Evolutionary conservation across 495 filamentous ascomycete genomes (phyloP), one percentile per base, ranked within the genome.

Genomic region (Cenococcum geophilum): DNA sequence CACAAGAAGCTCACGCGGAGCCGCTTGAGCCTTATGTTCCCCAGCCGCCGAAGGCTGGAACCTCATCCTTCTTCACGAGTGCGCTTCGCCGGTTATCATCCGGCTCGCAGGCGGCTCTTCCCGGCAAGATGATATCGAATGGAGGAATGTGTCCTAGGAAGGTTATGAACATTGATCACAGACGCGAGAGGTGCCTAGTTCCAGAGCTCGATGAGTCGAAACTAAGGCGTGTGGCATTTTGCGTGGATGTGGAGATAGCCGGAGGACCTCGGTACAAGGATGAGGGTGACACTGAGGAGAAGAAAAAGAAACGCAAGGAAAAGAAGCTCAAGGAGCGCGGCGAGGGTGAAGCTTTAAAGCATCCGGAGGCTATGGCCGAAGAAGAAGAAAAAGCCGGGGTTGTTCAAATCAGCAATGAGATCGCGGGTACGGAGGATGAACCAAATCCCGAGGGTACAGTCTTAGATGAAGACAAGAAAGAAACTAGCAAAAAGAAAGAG

Each of bases 211-310:
- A 92, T 60, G 85, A 87, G 61, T 82, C 81, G 18, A 95, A 93
- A 63, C 74, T 98, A 35, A 81, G 91, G 21, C 80, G 89, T 36
- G 93, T 98, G 1, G 88, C 91, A 1, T 98, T 98, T 67, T 95
- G 88, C 65, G 93, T 98, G 4, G 93, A 98, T 72, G 93, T 98
- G 12, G 93, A 98, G 75, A 93, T 98, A 68, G 92, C 93, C n/a
- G 83, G 83, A 0, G 70, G 82, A 35, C 81, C 85, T 20, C 68
- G 73, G 45, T 81, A 87, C 63, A 70, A 59, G 21, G 82, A 84
- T 10, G 79, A 79, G 22, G 72, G 75, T 22, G 60, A 69, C 32
- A 52, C 67, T 59, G 62, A 70, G 22, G 75, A 73, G 48, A 75
- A 73, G 58, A 74, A 72, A 57, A 79, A 82, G 52, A 76, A 85